Evolutionary conservation across 2,329 filamentous ascomycete genomes (phyloP), one percentile per base, ranked within the genome.

Genomic region (Rutstroemia sp.): DNA sequence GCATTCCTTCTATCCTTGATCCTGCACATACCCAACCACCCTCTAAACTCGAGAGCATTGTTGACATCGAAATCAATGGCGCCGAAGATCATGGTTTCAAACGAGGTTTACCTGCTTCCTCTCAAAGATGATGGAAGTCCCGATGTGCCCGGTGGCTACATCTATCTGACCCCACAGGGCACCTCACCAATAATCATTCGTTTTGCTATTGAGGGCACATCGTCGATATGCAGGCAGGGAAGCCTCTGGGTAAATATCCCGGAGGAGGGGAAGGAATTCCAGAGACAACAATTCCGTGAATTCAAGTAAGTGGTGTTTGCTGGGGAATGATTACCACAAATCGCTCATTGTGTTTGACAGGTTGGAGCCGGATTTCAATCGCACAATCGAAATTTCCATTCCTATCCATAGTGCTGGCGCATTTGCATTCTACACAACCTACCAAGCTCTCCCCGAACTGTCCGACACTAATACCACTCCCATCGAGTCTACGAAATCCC

Each of bases 201-300:
- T 58, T 96, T 99, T 72, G 83, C 90, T 64, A 92, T 96, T 65
- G 88, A 96, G 73, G 92, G 94, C 60, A 92, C 90, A 57, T 96
- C 92, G 70, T 96, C 92, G 60, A 94, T 99, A 77, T 96, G 92
- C 72, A 84, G 91, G 64, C 80, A 96, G 73, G 94, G 95, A 58
- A 96, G 89, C 69, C 79, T 99, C 61, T 99, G 94, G 92, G 87
- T 96, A 68, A 99, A 99, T 72, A 88, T 97, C 59, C 94, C 94
- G 7, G 81, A 86, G 59, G 78, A 85, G 66, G 91, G 86, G 58
- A 76, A 83, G 50, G 75, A 83, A 45, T 99, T 97, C 69, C 80
- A 83, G 62, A 86, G 94, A 65, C 79, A 87, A 67, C 79, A 80
- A 37, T 99, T 95, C 72, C 83, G 85, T 66, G 87, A 96, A 74